Evolutionary conservation across 306 rosid species (phyloP), one percentile per base, ranked within the genome.

Genomic region (Alnus rubra): DNA sequence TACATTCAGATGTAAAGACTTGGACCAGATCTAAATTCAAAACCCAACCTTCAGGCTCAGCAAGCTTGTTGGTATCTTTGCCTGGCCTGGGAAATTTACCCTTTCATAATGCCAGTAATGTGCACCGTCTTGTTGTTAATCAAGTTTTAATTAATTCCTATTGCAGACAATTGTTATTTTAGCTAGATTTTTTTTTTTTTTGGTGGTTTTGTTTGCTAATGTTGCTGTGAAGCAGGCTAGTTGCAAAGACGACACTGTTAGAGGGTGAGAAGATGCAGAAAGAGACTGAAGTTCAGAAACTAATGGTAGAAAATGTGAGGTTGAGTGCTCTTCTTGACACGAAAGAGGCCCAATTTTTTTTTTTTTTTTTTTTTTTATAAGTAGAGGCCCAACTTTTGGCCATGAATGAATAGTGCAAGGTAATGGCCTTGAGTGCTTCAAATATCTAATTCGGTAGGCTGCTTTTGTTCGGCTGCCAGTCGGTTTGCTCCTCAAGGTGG

Each of bases 221-320:
- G 73, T 76, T 82, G 58, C 69, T 76, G 49, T 54, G 81, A 63
- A 62, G 84, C 97, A 96, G 99, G 87, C 88, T 96, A 74, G 96
- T 90, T 19, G 96, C 90, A 28, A 96, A 93, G 83, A 91, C 98
- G 51, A 88, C 92, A n/a, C 97, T 93, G 72, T 77, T 96, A 76
- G 99, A 96, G 87, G 96, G 96, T 84, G 99, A 96, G 85, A 93
- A 96, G 83, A 84, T 79, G 94, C 98, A 96, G 88, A 96, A 96
- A 81, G 99, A 93, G 87, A 85, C 84, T 9, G 98, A 93, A 89
- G 99, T 93, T 78, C 99, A 93, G 88, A 96, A 91, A 80, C 97
- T 96, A 9, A 91, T 96, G 99, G 89, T 91, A 80, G 99, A 93
- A 82, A 96, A 96, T 82, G 92, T 89, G 87, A 89, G 84, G 88